A percentile compares a stretch with the other conserved stretches of the same genome.
Evolutionary conservation across 139 green algal species (phyloP).

Genomic region (Nannochloris sp.): DNA sequence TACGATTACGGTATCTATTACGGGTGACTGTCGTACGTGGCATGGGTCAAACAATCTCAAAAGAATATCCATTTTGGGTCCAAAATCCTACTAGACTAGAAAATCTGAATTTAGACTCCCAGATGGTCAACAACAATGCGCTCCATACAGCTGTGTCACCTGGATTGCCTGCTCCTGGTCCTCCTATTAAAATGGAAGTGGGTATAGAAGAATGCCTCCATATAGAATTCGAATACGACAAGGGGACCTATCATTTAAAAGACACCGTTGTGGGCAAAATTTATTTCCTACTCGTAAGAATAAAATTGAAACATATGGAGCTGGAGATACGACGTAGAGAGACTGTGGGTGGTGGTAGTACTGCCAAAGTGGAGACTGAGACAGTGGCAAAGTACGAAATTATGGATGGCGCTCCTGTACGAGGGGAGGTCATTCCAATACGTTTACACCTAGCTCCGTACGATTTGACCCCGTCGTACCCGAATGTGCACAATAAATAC

Average conservation of each 20-base stretch:
- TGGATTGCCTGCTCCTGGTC: neutral
- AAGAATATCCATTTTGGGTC: constrained; percentile 88
- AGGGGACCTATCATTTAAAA: constrained; percentile 75
- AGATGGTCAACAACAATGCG: neutral
- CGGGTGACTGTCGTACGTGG: constrained; percentile 71
- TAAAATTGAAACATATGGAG: constrained; percentile 99
- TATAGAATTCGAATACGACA: constrained; percentile 99
- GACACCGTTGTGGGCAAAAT: constrained; percentile 95
- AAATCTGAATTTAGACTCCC: neutral
- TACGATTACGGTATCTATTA: constrained; percentile 65
- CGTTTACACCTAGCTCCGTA: constrained; percentile 91
- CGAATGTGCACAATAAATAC: constrained; percentile 93
- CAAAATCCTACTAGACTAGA: constrained; percentile 45
- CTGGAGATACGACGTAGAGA: constrained; percentile 93
- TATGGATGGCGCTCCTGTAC: constrained; percentile 96
- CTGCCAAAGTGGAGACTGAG: constrained; percentile 84
- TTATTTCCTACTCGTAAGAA: constrained; percentile 97
- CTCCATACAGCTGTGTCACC: neutral
- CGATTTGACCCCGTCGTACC: constrained; percentile 91
- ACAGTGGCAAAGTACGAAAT: constrained; percentile 99
- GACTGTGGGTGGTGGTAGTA: constrained; percentile 69
- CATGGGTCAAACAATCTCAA: constrained; percentile 65
- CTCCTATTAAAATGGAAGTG: constrained; percentile 87
- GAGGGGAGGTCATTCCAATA: constrained; percentile 85
- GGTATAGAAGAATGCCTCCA: constrained; percentile 99